Base-by-base conservation (phyloP, 352 stramenopile species). In the Globisporangium recalcitrans region DNA sequence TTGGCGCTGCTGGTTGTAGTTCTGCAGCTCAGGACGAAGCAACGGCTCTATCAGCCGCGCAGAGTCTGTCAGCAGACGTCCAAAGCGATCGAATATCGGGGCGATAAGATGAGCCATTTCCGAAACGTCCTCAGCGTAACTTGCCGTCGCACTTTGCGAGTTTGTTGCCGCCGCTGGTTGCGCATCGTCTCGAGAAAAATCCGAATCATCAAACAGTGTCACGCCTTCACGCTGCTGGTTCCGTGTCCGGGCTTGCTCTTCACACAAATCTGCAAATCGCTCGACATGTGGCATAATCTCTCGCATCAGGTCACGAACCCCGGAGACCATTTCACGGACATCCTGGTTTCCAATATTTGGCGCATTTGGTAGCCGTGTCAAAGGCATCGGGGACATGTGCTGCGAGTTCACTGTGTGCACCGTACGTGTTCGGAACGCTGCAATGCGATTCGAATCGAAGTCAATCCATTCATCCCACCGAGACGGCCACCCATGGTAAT, bases 381-480 rank as follows among this genome's bases (percentile, higher is more conserved):
- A 73, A 0, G 82, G 80, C 21, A 75, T 59, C 0, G 84, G 86
- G 6, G 81, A 91, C 66, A 91, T 73, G 9, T 83, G 76, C 10
- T 69, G 67, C 4, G 65, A 38, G n/a, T 69, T 78, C 40, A 77
- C 59, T 0, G 71, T 73, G 58, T 92, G 81, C 8, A 77, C 53
- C 0, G 96, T 99, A 3, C 94, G 78, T 8, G 96, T 98, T 5
- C 96, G 87, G 70, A 99, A 99, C 0, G 95, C 94, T 0, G 96
- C 90, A 44, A 99, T 90, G 7, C 97, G 82, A 22, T 90, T 80
- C 42, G 96, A 99, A 70, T 98, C 85, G 47, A 90, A 90, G 48
- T 96, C 78, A 56, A 99, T 91, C 94, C 95, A 98, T 72, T 99
- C 97, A 73, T 99, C 96, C 97, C 97, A 99, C 6, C 96, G 83